Evolutionary conservation across 495 filamentous ascomycete species (phyloP), one percentile per base, ranked within the genome.

Genomic region (Lasiosphaeria hispida): DNA sequence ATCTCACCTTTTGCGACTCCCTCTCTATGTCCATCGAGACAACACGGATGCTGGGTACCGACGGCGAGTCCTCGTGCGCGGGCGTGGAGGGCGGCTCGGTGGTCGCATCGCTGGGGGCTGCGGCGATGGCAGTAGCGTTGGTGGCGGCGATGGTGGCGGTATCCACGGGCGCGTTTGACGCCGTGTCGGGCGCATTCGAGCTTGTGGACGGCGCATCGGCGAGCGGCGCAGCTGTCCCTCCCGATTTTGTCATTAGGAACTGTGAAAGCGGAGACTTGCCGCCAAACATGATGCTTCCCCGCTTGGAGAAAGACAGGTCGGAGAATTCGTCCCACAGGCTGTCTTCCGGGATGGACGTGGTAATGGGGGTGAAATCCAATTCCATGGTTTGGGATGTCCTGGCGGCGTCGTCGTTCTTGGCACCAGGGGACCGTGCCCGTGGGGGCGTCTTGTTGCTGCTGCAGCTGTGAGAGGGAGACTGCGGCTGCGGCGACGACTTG

Each of bases 1-100:
- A 84, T 65, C 92, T 86, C 59, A 96, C 91, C 70, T 91, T 90
- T 69, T 87, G 85, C 60, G 91, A 95, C 65, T 95, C 81, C 79
- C 85, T 87, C 69, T 91, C 89, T 62, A 92, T 85, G 65, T 96
- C 91, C 23, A 87, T 81, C 50, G 92, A 92, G 52, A 90, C 72
- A 42, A 87, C 68, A 55, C 76, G 76, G 49, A 80, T 75, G 67
- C 75, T 76, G 48, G 77, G 77, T 41, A 70, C 43, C 11, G 63
- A 64, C 53, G 58, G 49, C 15, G 57, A 59, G 54, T 56, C 58
- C 11, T 60, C 59, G n/a, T 61, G 50, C 9, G 7, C 34, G 33
- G 52, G 33, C 13, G 60, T 33, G 9, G 15, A 43, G 15, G 55
- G 40, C 19, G 39, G 48, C 11, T 62, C 63, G 23, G 53, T 39